phyloP scores from a whole-genome alignment of 1,139 yeast species.

The Hansenula lynferdii region DNA sequence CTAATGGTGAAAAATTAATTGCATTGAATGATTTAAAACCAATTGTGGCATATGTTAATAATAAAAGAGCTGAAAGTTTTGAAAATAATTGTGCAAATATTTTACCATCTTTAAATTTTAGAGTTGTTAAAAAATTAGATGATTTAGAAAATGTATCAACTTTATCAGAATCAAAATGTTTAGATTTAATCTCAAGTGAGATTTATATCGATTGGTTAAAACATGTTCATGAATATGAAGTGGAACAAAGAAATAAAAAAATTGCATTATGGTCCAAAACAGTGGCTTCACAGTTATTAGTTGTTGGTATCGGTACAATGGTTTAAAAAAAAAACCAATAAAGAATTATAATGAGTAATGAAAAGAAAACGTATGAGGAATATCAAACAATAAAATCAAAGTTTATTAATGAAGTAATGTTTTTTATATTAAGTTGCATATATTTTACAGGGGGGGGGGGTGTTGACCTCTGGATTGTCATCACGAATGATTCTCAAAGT shows the following conservation, averaged over 20 bases:
- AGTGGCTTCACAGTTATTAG: conserved; percentile 51
- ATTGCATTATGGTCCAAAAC: conserved; percentile 56
- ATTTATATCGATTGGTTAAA: conserved; percentile 52
- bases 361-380: too few relatives aligned
- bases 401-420: too few relatives aligned
- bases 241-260: conserved; percentile 41
- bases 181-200: conserved; percentile 53
- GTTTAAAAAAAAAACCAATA: too few relatives aligned
- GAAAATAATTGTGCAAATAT: conserved; percentile 12
- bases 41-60: conserved; percentile 55
- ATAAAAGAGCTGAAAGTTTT: conserved; percentile 24
- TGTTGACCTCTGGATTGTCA: too few relatives aligned
- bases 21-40: conserved; percentile 57
- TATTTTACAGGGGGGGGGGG: too few relatives aligned
- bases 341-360: too few relatives aligned
- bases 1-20: conserved; percentile 51
- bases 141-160: conserved; percentile 45
- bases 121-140: conserved; percentile 55
- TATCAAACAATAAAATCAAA: too few relatives aligned
- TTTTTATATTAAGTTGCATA: too few relatives aligned
- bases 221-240: conserved; percentile 43
- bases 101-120: conserved; percentile 29
- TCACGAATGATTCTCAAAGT: too few relatives aligned
- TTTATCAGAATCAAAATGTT: conserved; percentile 44
- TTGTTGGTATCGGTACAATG: conserved; percentile 57